Percentiles rank a stretch among this genome's conserved stretches.
Evolutionary conservation across 2,329 filamentous ascomycete genomes (phyloP).

Genomic region (Penicillium sp.): DNA sequence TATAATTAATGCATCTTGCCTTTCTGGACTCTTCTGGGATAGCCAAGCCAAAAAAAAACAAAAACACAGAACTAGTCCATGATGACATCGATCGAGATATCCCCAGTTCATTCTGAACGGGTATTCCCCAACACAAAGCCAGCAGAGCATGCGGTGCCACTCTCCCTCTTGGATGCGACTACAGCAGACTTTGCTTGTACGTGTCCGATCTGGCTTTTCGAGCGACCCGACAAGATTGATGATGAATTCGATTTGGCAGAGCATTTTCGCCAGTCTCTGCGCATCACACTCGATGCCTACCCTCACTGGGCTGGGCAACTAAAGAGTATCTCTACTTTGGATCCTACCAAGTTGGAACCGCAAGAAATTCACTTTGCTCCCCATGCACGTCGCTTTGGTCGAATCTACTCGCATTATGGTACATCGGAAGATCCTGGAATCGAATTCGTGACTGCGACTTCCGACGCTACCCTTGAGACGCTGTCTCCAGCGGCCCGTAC

Average conservation of each 20-base stretch:
- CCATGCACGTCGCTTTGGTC: slow-evolving; percentile 40
- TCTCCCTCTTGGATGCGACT: slow-evolving; percentile 48
- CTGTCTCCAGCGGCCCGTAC: slow-evolving; percentile 36
- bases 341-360: slow-evolving; percentile 3
- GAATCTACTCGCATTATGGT: slow-evolving; percentile 42
- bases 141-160: slow-evolving; percentile 19
- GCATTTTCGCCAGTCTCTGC: slow-evolving; percentile 27
- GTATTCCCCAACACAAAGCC: slow-evolving; percentile 25
- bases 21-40: neutral
- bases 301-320: slow-evolving; percentile 54
- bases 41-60: neutral
- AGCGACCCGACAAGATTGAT: slow-evolving; percentile 31
- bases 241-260: slow-evolving; percentile 18
- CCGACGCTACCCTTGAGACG: slow-evolving; percentile 21
- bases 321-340: slow-evolving; percentile 24
- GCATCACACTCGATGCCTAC: slow-evolving; percentile 27
- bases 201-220: slow-evolving; percentile 55
- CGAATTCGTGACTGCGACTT: slow-evolving; percentile 44
- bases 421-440: slow-evolving; percentile 50
- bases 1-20: neutral
- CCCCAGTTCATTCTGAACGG: slow-evolving; percentile 23
- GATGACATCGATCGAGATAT: slow-evolving; percentile 7
- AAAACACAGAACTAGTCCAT: neutral
- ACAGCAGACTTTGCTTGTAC: slow-evolving; percentile 50
- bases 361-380: slow-evolving; percentile 16